phyloP scores from a whole-genome alignment of 805 yeast species.

The Spathaspora girioi region DNA sequence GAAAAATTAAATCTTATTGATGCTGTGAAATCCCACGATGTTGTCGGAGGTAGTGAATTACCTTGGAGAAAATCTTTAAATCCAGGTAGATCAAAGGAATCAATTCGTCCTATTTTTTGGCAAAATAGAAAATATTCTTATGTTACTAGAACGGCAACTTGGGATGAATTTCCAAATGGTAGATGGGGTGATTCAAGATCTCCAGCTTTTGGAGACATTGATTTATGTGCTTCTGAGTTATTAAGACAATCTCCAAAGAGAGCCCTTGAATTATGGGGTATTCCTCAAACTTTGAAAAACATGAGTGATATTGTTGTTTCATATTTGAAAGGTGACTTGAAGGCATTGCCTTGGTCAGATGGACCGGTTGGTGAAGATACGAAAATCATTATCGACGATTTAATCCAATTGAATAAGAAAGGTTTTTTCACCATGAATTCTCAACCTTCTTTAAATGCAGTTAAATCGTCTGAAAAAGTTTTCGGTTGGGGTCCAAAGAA shows the following conservation, averaged over 20 bases:
- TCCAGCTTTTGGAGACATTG: conserved; percentile 93
- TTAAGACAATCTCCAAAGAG: conserved; percentile 79
- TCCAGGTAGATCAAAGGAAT: conserved; percentile 73
- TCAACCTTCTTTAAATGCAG: conserved; percentile 89
- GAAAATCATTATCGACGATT: conserved; percentile 51
- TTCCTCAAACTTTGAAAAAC: conserved; percentile 59
- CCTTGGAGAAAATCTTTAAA: conserved; percentile 95
- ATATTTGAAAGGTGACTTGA: conserved; percentile 70
- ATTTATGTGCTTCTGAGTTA: conserved; percentile 72
- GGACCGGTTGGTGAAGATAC: conserved; percentile 82
- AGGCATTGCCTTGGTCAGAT: conserved; percentile 92
- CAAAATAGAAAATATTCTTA: conserved; percentile 88
- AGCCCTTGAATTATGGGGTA: conserved; percentile 86
- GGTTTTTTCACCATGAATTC: conserved; percentile 85
- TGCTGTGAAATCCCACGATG: conserved; percentile 33
- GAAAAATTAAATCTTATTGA: conserved; percentile 65
- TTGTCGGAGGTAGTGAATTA: conserved; percentile 38
- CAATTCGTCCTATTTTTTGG: conserved; percentile 95
- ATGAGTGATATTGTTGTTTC: conserved; percentile 58
- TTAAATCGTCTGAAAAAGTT: conserved; percentile 60
- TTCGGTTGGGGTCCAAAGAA: conserved; percentile 95
- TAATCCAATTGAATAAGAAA: conserved; percentile 59
- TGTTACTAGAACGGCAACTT: conserved; percentile 81
- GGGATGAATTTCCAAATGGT: conserved; percentile 99
- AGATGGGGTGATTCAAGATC: conserved; percentile 98